Conservation (phyloP, 176 grass and related monocot genomes). For the Bromus sterilis region DNA sequence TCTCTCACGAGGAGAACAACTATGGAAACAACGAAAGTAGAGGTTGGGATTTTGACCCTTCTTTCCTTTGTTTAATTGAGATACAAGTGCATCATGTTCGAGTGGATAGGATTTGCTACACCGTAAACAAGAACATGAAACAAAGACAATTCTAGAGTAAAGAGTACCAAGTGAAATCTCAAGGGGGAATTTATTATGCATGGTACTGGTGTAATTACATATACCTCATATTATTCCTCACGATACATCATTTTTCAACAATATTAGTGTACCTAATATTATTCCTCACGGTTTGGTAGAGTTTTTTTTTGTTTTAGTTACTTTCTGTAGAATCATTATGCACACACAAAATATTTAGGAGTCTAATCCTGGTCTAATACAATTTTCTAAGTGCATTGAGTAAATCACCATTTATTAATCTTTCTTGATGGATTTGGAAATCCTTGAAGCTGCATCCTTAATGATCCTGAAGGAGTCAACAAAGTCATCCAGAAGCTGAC, state of each 20-base stretch:
- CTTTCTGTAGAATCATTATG: not conserved
- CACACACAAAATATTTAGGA: not conserved
- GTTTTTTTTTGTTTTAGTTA: not conserved
- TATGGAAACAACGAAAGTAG: too few relatives aligned
- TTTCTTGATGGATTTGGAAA: not conserved
- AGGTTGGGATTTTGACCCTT: too few relatives aligned
- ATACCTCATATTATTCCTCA: not conserved
- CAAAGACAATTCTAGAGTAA: too few relatives aligned
- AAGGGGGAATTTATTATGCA: not conserved
- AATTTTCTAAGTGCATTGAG: not conserved
- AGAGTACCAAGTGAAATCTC: not conserved
- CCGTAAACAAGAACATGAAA: too few relatives aligned
- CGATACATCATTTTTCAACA: not conserved
- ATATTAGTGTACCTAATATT: not conserved
- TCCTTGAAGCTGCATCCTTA: slow-evolving; percentile 22
- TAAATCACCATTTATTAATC: not conserved
- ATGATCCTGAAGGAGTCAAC: slow-evolving; percentile 34
- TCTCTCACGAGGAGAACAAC: too few relatives aligned
- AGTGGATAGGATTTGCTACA: too few relatives aligned
- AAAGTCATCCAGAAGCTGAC: slow-evolving; percentile 50
- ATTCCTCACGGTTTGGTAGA: not conserved
- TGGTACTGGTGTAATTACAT: not conserved
- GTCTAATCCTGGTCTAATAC: not conserved
- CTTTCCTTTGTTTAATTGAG: too few relatives aligned
- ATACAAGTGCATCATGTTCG: too few relatives aligned